A percentile compares a stretch with the other conserved stretches of the same genome.
phyloP scores from a whole-genome alignment of 345 rosid species.

The Pugionium dolabratum region DNA sequence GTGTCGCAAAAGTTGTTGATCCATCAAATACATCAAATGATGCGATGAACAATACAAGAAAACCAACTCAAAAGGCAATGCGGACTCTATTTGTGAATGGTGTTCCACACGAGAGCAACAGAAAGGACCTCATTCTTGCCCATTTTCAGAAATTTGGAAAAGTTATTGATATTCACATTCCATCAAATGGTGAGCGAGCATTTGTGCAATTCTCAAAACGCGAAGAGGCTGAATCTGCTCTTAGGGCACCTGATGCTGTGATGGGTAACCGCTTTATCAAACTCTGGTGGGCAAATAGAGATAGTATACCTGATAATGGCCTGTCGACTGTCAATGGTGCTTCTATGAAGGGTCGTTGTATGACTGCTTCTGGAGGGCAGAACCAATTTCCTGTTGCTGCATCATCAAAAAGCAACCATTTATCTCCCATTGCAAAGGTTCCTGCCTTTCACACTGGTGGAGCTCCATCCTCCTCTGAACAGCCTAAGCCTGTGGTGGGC shows the following conservation, averaged over 20 bases:
- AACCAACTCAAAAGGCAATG: constrained; percentile 75
- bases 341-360: constrained; percentile 47
- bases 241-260: constrained; percentile 94
- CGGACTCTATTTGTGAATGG: constrained; percentile 86
- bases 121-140: constrained; percentile 76
- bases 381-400: constrained; percentile 44
- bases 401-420: constrained; percentile 57
- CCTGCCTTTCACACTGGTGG: constrained; percentile 44
- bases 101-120: constrained; percentile 79
- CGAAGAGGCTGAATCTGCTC: constrained; percentile 97
- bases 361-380: constrained; percentile 44
- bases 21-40: constrained; percentile 51
- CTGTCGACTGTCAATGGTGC: constrained; percentile 45
- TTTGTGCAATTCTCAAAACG: constrained; percentile 93
- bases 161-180: constrained; percentile 86
- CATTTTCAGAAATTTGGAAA: constrained; percentile 92
- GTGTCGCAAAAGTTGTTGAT: constrained; percentile 36
- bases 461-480: constrained; percentile 50
- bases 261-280: constrained; percentile 99
- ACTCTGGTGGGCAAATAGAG: constrained; percentile 99
- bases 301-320: constrained; percentile 69
- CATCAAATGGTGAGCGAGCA: constrained; percentile 76
- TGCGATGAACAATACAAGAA: constrained; percentile 46
- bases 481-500: constrained; percentile 45
- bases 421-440: constrained; percentile 42